Percentiles rank a stretch among this genome's conserved stretches.
phyloP scores from a whole-genome alignment of 2,329 filamentous ascomycete species.

The Monilinia fructicola region DNA sequence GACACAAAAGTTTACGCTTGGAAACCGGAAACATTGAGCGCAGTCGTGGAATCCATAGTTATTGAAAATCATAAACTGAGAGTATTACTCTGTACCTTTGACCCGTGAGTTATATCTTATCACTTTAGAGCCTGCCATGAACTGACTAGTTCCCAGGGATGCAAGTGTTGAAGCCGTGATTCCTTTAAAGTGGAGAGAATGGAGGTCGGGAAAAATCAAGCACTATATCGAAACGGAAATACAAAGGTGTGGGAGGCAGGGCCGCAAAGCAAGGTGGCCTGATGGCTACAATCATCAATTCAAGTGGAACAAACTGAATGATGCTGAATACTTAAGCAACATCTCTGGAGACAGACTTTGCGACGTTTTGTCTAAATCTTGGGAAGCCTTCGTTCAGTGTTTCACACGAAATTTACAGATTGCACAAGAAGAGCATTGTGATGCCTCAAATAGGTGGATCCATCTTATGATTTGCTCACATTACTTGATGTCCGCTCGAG shows the following conservation, averaged over 20 bases:
- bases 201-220: neutral
- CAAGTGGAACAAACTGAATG: constrained; percentile 14
- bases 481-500: constrained; percentile 15
- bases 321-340: constrained; percentile 2
- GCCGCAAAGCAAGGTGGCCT: too few species aligned
- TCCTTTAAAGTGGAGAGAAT: neutral
- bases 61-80: constrained; percentile 17
- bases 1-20: neutral
- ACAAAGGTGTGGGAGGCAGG: constrained; percentile 17
- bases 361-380: neutral
- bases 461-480: constrained; percentile 19
- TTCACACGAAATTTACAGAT: constrained; percentile 12
- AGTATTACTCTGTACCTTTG: constrained; percentile 15
- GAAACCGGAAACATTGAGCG: neutral
- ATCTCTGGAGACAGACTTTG: constrained; percentile 1
- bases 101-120: neutral
- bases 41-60: neutral
- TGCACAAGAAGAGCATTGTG: neutral
- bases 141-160: neutral
- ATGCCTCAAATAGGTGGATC: constrained; percentile 12
- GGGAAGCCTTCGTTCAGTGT: constrained; percentile 9
- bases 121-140: neutral
- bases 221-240: constrained; percentile 13
- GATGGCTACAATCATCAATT: constrained; percentile 4
- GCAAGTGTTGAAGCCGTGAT: neutral